phyloP scores from a whole-genome alignment of 2,329 filamentous ascomycete species.

The Cercospora beticola region DNA sequence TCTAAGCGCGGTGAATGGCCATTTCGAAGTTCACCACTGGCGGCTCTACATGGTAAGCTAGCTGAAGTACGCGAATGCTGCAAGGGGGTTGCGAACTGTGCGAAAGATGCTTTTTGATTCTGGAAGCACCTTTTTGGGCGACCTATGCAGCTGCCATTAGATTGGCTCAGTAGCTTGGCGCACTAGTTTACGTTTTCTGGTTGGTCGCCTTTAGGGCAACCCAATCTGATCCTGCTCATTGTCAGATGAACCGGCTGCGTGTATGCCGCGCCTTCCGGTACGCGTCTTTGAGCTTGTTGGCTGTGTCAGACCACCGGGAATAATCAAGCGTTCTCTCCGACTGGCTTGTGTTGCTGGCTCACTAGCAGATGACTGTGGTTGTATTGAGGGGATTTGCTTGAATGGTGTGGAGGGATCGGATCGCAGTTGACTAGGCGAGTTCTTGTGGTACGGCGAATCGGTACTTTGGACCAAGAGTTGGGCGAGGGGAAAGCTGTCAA shows the following conservation, averaged over 20 bases:
- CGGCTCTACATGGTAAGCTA: background rate
- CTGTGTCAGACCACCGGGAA: background rate
- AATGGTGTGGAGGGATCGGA: background rate
- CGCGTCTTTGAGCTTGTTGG: background rate
- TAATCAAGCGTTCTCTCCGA: background rate
- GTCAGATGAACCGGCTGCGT: background rate
- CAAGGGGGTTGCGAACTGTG: background rate
- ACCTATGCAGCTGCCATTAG: background rate
- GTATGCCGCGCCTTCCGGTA: background rate
- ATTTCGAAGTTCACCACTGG: background rate
- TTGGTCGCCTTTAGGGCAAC: background rate
- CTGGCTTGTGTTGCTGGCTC: background rate
- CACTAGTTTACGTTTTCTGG: background rate
- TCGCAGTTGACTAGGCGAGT: background rate
- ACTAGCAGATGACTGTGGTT: conserved; percentile 5
- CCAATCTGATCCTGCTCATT: background rate
- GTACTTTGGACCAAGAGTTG: background rate
- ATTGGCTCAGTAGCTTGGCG: background rate
- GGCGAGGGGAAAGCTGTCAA: background rate
- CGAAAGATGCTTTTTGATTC: background rate
- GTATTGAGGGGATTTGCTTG: conserved; percentile 1
- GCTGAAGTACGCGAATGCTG: background rate
- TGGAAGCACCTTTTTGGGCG: background rate
- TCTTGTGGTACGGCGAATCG: background rate
- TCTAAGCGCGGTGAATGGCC: background rate